A percentile compares a stretch with the other conserved stretches of the same genome.
Evolutionary conservation across 257 asterid genomes (phyloP).

Genomic region (Mitragyna speciosa): DNA sequence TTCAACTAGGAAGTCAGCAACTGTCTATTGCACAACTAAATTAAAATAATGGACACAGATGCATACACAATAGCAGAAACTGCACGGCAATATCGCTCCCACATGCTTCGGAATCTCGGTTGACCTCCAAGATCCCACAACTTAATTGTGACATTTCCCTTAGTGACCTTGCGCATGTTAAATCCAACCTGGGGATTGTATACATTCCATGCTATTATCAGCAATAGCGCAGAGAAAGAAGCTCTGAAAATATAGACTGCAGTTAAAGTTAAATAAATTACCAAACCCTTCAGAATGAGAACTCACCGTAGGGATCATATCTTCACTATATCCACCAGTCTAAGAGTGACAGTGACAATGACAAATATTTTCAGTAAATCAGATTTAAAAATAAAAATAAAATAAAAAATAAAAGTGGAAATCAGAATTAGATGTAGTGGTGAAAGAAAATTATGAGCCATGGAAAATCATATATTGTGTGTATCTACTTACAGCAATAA

Average conservation of each 20-base stretch:
- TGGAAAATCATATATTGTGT: background rate
- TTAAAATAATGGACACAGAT: constrained; percentile 4
- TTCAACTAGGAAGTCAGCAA: background rate
- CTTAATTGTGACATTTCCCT: constrained; percentile 95
- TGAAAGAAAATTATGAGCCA: background rate
- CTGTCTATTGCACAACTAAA: background rate
- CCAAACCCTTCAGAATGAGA: constrained; percentile 17
- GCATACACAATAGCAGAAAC: constrained; percentile 97
- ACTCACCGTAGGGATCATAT: constrained; percentile 98
- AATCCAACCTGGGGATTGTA: constrained; percentile 76
- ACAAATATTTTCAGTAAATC: constrained; percentile 21
- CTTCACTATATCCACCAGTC: constrained; percentile 99
- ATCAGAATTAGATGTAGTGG: constrained; percentile 3
- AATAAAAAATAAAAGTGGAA: background rate
- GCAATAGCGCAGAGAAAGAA: constrained; percentile 5
- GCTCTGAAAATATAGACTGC: background rate
- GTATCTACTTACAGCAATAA: constrained; percentile 76
- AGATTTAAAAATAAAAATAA: constrained; percentile 22
- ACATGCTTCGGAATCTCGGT: constrained; percentile 95
- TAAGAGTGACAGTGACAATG: constrained; percentile 25
- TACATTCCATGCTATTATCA: constrained; percentile 14
- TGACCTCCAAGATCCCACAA: constrained; percentile 99
- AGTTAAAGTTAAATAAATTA: constrained; percentile 2
- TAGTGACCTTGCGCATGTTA: constrained; percentile 93
- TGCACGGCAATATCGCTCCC: constrained; percentile 98